Conservation (phyloP, 2,329 filamentous ascomycete genomes). For the Fusarium palustre region DNA sequence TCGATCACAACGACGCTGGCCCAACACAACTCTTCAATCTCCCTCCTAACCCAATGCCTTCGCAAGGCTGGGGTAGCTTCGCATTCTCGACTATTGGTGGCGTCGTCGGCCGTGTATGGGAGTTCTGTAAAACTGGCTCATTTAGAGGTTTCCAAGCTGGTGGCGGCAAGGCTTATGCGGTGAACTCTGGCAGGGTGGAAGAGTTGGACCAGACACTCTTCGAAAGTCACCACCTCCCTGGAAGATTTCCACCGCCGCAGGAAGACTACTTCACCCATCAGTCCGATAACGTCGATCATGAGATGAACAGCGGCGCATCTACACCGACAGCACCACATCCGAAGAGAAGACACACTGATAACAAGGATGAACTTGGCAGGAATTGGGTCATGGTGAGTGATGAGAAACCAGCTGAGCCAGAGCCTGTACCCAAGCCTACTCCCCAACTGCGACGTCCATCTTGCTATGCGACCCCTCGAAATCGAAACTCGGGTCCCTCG, state of each 20-base stretch:
- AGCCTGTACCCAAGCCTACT: constrained; percentile 36
- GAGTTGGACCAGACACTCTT: constrained; percentile 37
- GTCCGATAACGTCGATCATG: constrained; percentile 44
- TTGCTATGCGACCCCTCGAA: constrained; percentile 45
- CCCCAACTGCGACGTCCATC: constrained; percentile 45
- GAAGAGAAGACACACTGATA: constrained; percentile 66
- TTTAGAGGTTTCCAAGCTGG: constrained; percentile 91
- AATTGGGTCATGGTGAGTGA: constrained; percentile 79
- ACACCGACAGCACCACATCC: constrained; percentile 60
- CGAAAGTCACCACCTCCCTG: constrained; percentile 46
- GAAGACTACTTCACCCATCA: constrained; percentile 38
- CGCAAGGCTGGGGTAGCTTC: constrained; percentile 66
- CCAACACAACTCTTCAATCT: constrained; percentile 51
- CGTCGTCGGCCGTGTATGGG: constrained; percentile 82
- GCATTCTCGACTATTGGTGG: constrained; percentile 73
- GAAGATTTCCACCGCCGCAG: constrained; percentile 50
- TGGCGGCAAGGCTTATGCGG: constrained; percentile 77
- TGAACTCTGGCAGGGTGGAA: constrained; percentile 51
- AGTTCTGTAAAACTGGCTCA: constrained; percentile 80
- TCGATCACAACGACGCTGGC: constrained; percentile 51
- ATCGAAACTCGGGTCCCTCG: constrained; percentile 51
- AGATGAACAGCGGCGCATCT: constrained; percentile 51
- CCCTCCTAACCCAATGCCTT: constrained; percentile 47
- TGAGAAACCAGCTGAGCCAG: constrained; percentile 40
- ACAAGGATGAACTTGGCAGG: constrained; percentile 67